Conservation (phyloP, 1,284 basidiomycete genomes). For the Entoloma clypeatum region DNA sequence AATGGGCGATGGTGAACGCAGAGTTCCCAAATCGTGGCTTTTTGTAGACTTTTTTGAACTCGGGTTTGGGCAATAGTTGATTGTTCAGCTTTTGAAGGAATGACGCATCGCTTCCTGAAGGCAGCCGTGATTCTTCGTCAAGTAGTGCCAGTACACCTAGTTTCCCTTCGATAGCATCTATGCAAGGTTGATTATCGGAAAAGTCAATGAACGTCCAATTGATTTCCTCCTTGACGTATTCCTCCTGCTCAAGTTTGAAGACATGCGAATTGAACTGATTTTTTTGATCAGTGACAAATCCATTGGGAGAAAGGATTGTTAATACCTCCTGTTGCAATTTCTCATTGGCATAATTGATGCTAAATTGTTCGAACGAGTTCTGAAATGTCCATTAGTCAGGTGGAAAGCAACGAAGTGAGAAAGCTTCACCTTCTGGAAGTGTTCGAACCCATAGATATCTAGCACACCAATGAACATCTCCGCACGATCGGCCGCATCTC, state of each 20-base stretch:
- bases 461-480: conserved; percentile 99
- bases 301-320: conserved; percentile 28
- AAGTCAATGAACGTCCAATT: conserved; percentile 99
- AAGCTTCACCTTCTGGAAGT: conserved; percentile 80
- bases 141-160: conserved; percentile 93
- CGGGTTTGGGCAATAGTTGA: conserved; percentile 83
- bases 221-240: conserved; percentile 97
- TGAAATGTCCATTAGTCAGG: conserved; percentile 26
- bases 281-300: conserved; percentile 14
- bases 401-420: conserved; percentile 4
- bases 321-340: conserved; percentile 92
- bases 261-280: conserved; percentile 94
- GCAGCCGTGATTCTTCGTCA: conserved; percentile 97
- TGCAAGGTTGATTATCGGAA: conserved; percentile 98
- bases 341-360: conserved; percentile 99
- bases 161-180: conserved; percentile 97
- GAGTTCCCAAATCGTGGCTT: conserved; percentile 97
- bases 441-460: conserved; percentile 96
- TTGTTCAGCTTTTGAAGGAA: conserved; percentile 93
- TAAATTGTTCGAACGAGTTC: conserved; percentile 99
- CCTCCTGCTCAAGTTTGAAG: conserved; percentile 99
- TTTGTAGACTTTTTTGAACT: conserved; percentile 90
- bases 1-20: conserved; percentile 97
- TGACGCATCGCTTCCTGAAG: conserved; percentile 88
- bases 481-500: conserved; percentile 79